Percentiles rank a stretch among this genome's conserved stretches.
Conservation (phyloP, 169 alveolate species). For the Plasmodium falciparum region DNA sequence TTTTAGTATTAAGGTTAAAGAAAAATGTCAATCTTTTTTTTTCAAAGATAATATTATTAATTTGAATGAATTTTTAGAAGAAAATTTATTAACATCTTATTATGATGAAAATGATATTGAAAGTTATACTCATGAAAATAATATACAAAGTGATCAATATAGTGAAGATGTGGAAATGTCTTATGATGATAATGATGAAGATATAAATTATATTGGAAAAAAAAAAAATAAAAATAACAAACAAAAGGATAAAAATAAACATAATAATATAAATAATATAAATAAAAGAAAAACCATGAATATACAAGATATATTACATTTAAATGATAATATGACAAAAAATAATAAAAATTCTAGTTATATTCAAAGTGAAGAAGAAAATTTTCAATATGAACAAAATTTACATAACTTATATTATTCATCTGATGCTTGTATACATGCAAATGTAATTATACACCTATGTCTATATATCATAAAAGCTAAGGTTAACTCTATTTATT, state of each 20-base stretch:
- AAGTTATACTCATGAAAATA: slow-evolving; percentile 4
- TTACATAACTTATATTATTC: slow-evolving; percentile 32
- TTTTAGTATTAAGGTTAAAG: slow-evolving; percentile 54
- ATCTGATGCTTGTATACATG: slow-evolving; percentile 70
- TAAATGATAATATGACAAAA: too few species aligned
- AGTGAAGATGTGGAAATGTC: background rate
- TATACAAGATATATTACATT: too few species aligned
- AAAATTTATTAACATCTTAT: background rate
- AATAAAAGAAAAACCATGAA: background rate
- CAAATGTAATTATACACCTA: slow-evolving; percentile 62
- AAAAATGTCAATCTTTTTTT: slow-evolving; percentile 33
- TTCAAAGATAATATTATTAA: slow-evolving; percentile 19
- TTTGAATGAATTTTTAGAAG: slow-evolving; percentile 42
- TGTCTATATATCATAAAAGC: slow-evolving; percentile 49
- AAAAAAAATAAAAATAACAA: background rate
- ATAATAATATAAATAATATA: background rate
- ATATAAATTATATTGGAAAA: background rate
- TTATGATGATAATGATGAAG: slow-evolving; percentile 4
- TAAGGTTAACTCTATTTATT: slow-evolving; percentile 55
- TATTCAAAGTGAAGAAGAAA: slow-evolving; percentile 5
- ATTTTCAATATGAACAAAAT: slow-evolving; percentile 27
- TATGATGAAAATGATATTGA: slow-evolving; percentile 8
- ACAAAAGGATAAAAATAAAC: background rate
- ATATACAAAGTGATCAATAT: background rate
- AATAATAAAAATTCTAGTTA: too few species aligned